Base-by-base conservation (phyloP, 306 rosid species). In the Quercus variabilis region DNA sequence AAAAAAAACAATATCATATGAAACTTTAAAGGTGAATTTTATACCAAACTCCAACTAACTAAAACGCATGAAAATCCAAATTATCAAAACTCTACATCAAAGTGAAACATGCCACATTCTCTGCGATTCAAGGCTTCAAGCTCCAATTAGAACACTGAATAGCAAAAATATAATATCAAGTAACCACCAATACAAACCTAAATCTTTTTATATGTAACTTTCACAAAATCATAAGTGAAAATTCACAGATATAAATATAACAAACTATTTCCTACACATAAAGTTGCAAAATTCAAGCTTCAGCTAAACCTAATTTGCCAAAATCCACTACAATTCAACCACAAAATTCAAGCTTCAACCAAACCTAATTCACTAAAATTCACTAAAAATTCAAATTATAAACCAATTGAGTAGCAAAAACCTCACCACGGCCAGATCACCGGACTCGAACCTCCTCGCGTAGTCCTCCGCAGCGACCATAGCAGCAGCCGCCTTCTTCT, bases 391-490 rank as follows among this genome's bases (percentile, higher is more conserved):
- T 13, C 46, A 38, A 38, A 38, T 35, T 35, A 64, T 1, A 5
- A 35, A 7, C 71, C 25, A 30, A 33, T 0, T 35, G 26, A 33
- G 71, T 3, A n/a, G 2, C 52, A 78, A 6, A 15, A 63, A 70
- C 5, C 89, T 81, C 76, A 88, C 91, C 82, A 23, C 25, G 0
- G 51, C 49, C n/a, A 87, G 84, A 74, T 89, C 93, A 11, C 93
- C 93, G 57, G 98, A 87, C 82, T 93, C 99, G 35, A 96, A 89
- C 54, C 91, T 88, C 43, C 97, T 82, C 0, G 97, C 99, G 20
- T 86, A 96, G 81, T 96, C 98, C 87, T 96, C 99, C 0, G 98
- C 98, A 1, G 98, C 98, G 1, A 96, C 89, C 99, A 93, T 96
- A 5, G 97, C 97, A 13, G 97, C 98, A 12, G 98, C 97, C 4